A percentile compares a stretch with the other conserved stretches of the same genome.
Conservation (phyloP, 176 grass and related monocot species). For the Thalia dealbata region DNA sequence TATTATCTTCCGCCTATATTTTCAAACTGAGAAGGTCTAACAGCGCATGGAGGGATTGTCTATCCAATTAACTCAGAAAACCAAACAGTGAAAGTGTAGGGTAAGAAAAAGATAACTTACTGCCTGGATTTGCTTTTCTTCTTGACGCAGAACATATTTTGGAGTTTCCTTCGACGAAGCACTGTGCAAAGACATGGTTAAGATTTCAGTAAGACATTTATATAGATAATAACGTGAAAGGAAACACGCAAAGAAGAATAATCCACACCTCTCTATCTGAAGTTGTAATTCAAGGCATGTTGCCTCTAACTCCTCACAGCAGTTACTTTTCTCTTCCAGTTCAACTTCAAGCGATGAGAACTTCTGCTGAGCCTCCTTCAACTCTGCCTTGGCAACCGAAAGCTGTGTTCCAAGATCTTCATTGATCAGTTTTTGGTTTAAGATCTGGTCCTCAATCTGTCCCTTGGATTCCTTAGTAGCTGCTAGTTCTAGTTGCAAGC, state of each 20-base stretch:
- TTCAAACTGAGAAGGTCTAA: too few species aligned
- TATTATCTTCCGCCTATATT: too few species aligned
- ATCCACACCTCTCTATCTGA: conserved; percentile 26
- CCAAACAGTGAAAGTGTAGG: too few species aligned
- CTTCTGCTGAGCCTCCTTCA: conserved; percentile 22
- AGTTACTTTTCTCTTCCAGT: conserved; percentile 13
- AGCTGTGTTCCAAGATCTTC: conserved; percentile 18
- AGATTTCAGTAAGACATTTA: background rate
- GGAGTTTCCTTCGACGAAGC: conserved; percentile 21
- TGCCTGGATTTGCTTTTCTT: conserved; percentile 47
- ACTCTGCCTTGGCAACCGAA: conserved; percentile 1
- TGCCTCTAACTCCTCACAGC: conserved; percentile 10
- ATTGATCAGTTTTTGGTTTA: conserved; percentile 25
- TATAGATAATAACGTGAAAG: background rate
- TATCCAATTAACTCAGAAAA: too few species aligned
- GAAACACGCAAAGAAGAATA: background rate
- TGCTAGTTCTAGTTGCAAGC: conserved; percentile 38
- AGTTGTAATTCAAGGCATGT: conserved; percentile 27
- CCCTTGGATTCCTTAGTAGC: conserved; percentile 35
- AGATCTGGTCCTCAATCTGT: conserved; percentile 10
- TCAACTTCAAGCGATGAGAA: conserved; percentile 13
- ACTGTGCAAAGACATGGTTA: conserved; percentile 12
- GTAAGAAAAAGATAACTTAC: conserved; percentile 29
- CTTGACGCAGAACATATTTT: conserved; percentile 27
- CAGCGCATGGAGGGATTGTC: too few species aligned